Percentiles rank a stretch among this genome's conserved stretches.
phyloP scores from a whole-genome alignment of 805 yeast species.

The Middelhovenomyces tepae region DNA sequence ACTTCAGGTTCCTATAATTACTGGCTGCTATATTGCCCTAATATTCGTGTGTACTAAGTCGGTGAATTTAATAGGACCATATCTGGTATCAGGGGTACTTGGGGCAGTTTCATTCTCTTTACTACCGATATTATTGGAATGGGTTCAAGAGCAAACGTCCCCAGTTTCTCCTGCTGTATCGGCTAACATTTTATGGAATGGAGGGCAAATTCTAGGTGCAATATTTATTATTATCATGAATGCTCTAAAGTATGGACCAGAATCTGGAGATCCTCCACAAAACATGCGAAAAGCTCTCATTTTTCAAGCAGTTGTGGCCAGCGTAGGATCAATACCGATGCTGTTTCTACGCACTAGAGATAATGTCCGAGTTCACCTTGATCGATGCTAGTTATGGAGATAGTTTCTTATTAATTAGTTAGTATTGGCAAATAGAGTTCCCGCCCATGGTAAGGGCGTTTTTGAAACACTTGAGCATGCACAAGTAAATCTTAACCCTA shows the following conservation, averaged over 20 bases:
- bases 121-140: slow-evolving; percentile 25
- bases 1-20: slow-evolving; percentile 23
- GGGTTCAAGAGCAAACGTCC: slow-evolving; percentile 27
- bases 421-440: no score
- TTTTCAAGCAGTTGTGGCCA: slow-evolving; percentile 26
- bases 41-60: slow-evolving; percentile 23
- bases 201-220: slow-evolving; percentile 27
- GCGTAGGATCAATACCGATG: slow-evolving; percentile 19
- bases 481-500: no score
- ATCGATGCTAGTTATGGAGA: no score
- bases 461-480: no score
- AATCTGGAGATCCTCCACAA: no score
- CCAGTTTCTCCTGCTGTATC: slow-evolving; percentile 27
- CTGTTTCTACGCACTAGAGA: no score
- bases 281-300: slow-evolving; percentile 27
- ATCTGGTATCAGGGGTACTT: slow-evolving; percentile 21
- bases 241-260: slow-evolving; percentile 20
- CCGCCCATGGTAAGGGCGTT: no score
- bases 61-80: slow-evolving; percentile 24
- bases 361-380: no score
- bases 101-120: slow-evolving; percentile 26
- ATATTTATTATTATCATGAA: slow-evolving; percentile 26
- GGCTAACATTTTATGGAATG: slow-evolving; percentile 24
- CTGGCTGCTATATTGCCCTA: slow-evolving; percentile 23
- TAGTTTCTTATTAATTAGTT: no score